Evolutionary conservation across 2,329 filamentous ascomycete species (phyloP).

Genomic region (Nemania diffusa): DNA sequence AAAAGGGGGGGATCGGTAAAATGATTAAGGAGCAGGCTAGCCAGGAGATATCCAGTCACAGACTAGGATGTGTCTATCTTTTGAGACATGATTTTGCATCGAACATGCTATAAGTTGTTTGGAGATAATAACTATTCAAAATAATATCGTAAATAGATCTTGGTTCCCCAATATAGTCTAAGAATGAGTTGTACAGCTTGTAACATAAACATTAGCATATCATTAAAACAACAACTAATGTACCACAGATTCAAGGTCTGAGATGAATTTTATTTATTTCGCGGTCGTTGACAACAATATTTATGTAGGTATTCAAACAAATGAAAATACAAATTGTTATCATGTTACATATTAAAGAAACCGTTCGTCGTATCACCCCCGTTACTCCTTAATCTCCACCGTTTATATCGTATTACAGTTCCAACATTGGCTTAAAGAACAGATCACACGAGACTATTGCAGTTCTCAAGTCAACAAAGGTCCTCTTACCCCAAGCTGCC

Average conservation of each 20-base stretch:
- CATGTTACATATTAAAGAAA: not conserved
- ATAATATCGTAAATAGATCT: not conserved
- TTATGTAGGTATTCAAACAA: not conserved
- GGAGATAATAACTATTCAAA: not conserved
- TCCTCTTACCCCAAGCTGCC: not conserved
- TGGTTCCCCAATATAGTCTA: not conserved
- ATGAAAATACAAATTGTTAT: not conserved
- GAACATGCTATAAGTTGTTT: not conserved
- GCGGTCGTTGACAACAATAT: not conserved
- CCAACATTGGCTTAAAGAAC: not conserved
- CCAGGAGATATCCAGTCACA: no score
- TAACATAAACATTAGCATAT: not conserved
- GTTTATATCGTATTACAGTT: not conserved
- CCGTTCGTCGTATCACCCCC: not conserved
- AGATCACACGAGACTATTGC: not conserved
- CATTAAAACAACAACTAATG: not conserved
- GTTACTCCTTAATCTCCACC: not conserved
- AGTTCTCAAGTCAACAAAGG: not conserved
- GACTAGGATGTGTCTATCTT: not conserved
- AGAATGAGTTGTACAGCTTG: not conserved
- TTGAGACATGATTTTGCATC: not conserved
- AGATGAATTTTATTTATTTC: not conserved
- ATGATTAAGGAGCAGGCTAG: no score
- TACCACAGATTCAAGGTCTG: not conserved
- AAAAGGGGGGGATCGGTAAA: not conserved